phyloP scores from a whole-genome alignment of 768 basidiomycete genomes.

The Rhizopogon roseolus region DNA sequence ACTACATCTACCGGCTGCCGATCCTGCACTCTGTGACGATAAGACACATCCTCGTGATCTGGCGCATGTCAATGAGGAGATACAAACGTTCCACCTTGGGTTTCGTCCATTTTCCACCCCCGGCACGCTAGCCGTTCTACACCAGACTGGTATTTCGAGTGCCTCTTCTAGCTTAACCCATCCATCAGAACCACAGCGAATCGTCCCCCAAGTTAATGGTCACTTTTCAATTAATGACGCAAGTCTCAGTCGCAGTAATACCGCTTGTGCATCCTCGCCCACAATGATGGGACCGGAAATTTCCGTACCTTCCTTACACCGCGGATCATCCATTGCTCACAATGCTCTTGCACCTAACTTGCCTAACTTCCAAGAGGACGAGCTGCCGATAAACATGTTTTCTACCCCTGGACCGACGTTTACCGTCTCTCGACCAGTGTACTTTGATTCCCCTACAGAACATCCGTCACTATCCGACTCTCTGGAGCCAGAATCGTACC shows the following conservation, averaged over 20 bases:
- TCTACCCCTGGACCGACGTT: slow-evolving; percentile 46
- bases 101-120: background rate
- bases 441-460: slow-evolving; percentile 50
- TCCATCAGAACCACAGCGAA: background rate
- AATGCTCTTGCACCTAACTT: background rate
- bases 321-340: background rate
- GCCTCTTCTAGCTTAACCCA: background rate
- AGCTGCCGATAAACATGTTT: slow-evolving; percentile 22
- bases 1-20: background rate
- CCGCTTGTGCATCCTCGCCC: background rate
- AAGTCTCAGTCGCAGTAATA: no score
- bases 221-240: background rate
- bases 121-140: background rate
- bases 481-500: slow-evolving; percentile 30
- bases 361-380: background rate
- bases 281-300: background rate
- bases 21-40: background rate
- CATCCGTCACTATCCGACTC: slow-evolving; percentile 39
- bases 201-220: background rate
- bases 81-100: background rate
- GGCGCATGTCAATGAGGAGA: background rate
- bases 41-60: background rate
- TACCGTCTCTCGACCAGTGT: slow-evolving; percentile 29
- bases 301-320: background rate
- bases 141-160: background rate